Base-by-base conservation (phyloP, 139 green algal species). In the Dunaliella primolecta region DNA sequence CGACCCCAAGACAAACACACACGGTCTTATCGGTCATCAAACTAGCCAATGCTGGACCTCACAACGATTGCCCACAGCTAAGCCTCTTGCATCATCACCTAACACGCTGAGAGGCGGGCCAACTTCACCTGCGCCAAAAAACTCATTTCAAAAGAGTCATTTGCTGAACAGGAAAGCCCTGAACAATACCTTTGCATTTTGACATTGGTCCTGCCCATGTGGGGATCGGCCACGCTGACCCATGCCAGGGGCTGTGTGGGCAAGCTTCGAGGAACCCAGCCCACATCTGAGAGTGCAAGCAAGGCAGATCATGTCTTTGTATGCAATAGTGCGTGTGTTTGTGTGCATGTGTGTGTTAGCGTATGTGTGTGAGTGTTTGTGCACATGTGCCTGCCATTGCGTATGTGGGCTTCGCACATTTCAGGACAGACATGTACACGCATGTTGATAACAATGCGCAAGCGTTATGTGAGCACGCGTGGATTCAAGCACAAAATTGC, bases 351-450 rank as follows among this genome's bases (percentile, higher is more conserved):
- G 46, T 64, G 46, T 64, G 46, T 64, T 7, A 25, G 46, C 15
- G 46, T 64, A 15, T 64, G 46, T 64, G 46, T 64, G 46, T 64
- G 46, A 25, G 46, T 82, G 77, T 37, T 15, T 82, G 77, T 82
- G n/a, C n/a, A n/a, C n/a, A n/a, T n/a, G n/a, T n/a, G n/a, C n/a
- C n/a, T n/a, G n/a, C n/a, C n/a, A n/a, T n/a, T n/a, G n/a, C n/a
- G n/a, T n/a, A n/a, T n/a, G n/a, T n/a, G n/a, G n/a, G n/a, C n/a
- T n/a, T n/a, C n/a, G n/a, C n/a, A n/a, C n/a, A n/a, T n/a, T n/a
- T n/a, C n/a, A n/a, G n/a, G n/a, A n/a, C n/a, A n/a, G n/a, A n/a
- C n/a, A n/a, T n/a, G n/a, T n/a, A n/a, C n/a, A n/a, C n/a, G n/a
- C n/a, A n/a, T n/a, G n/a, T n/a, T n/a, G n/a, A n/a, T n/a, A n/a